Base-by-base conservation (phyloP, 495 filamentous ascomycete genomes). In the Rhypophila decipiens region DNA sequence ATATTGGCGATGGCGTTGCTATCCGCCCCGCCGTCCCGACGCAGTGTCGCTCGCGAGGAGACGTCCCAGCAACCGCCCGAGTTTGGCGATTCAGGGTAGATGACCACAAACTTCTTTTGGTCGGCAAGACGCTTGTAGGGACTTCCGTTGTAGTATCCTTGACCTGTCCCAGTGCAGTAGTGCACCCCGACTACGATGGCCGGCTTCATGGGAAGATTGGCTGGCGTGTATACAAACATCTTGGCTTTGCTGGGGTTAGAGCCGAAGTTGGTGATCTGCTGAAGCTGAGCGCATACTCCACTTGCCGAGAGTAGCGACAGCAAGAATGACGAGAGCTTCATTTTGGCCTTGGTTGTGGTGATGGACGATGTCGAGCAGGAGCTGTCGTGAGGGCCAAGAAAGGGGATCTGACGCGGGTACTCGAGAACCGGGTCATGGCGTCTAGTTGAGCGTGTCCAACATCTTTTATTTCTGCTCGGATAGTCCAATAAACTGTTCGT, bases 151-250 rank as follows among this genome's bases (percentile, higher is more conserved):
- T 59, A 64, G 50, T 65, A 67, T 1, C 38, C 52, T 13, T 45
- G 48, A 12, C 57, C 64, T 4, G 59, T 61, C 39, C 62, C 59
- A 7, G 54, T 56, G 43, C 36, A 78, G 52, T 75, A 75, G 58
- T 82, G 75, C 17, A 80, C 69, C 9, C 72, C 78, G 0, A 82
- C 74, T 33, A 82, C 62, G 42, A 82, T 71, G 15, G 74, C 66
- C 0, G 77, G 75, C 24, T 67, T 74, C 1, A 61, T 55, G 35
- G 69, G 64, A 15, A 80, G 67, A 27, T 69, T 76, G 44, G 57
- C 64, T 4, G 79, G 79, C 31, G 78, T 72, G 52, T 78, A 80
- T 40, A 77, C 68, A 56, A 72, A 82, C 74, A 81, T 77, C 42
- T 60, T 61, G 18, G 71, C 57, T 38, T 63, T 66, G 4, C 71